A percentile compares a stretch with the other conserved stretches of the same genome.
phyloP scores from a whole-genome alignment of 768 basidiomycete species.

The Butyriboletus loyo region DNA sequence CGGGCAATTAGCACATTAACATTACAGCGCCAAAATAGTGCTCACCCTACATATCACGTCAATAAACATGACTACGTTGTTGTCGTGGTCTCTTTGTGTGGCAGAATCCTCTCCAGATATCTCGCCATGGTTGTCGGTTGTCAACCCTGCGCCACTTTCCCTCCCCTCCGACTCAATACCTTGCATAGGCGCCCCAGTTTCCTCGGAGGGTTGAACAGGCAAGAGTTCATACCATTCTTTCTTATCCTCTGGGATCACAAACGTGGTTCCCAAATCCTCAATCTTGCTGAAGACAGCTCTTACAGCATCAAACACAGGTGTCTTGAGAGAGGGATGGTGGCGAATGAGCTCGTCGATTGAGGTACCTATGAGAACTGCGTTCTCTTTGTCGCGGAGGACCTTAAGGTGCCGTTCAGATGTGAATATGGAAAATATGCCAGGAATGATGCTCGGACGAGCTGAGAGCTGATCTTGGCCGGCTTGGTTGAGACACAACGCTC shows the following conservation, averaged over 20 bases:
- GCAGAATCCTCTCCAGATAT: conserved; percentile 32
- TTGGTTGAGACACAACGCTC: conserved; percentile 93
- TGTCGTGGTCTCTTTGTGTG: conserved; percentile 60
- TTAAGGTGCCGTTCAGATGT: conserved; percentile 81
- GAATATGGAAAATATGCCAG: conserved; percentile 81
- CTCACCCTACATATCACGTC: conserved; percentile 76
- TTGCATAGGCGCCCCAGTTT: conserved; percentile 48
- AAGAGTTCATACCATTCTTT: conserved; percentile 66
- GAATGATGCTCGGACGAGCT: conserved; percentile 77
- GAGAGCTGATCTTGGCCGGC: conserved; percentile 79
- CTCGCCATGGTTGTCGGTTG: conserved; percentile 16
- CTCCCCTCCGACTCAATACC: conserved; percentile 32
- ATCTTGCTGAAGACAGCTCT: conserved; percentile 68
- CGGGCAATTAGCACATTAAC: not conserved
- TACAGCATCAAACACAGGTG: conserved; percentile 73
- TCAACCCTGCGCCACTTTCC: conserved; percentile 18
- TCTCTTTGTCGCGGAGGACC: conserved; percentile 88
- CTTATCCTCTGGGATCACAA: conserved; percentile 52
- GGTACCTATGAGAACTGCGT: conserved; percentile 83
- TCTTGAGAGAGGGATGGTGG: conserved; percentile 88
- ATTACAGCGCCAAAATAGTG: conserved; percentile 1
- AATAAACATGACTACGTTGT: conserved; percentile 71
- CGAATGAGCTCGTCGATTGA: conserved; percentile 93
- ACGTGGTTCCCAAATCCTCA: conserved; percentile 67
- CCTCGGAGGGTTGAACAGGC: conserved; percentile 22